Base-by-base conservation (phyloP, 176 grass and related monocot genomes). In the Cymbopogon citratus region DNA sequence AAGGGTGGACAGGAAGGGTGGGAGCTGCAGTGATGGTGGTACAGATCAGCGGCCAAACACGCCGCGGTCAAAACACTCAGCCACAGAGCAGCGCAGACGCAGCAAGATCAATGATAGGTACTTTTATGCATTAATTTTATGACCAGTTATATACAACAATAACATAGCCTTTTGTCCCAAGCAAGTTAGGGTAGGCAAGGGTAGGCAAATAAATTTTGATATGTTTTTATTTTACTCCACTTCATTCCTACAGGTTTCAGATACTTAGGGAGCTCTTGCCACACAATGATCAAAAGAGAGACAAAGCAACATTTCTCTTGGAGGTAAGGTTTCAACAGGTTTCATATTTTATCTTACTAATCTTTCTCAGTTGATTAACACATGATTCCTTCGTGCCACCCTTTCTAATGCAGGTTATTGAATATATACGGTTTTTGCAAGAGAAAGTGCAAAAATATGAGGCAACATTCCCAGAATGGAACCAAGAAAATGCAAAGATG, bases 61-160 rank as follows among this genome's bases (percentile, higher is more conserved):
- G 1, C 97, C 97, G 41, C 89, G 89, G 83, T 99, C 93, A 12
- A 99, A 99, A 85, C 97, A 99, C 78, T 99, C 97, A 0, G 93
- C 97, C 24, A 96, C 93, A 2, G 97, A 99, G 80, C 97, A 99
- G 83, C 93, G 93, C 21, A 83, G 97, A 40, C 94, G 97, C 75
- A 96, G 93, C 83, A 99, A 99, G 80, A 99, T 99, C 76, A 99
- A 99, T 88, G 97, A 96, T 75, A 95, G 97, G 97, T 90, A 60
- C 77, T 51, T 83, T 73, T 48, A 9, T 69, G 21, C 79, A 9
- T 6, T 84, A 79, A 60, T 24, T 69, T 80, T 43, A 10, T 24
- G 29, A n/a, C n/a, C n/a, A n/a, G n/a, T n/a, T n/a, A n/a, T n/a
- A n/a, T n/a, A n/a, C n/a, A n/a, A n/a, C n/a, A n/a, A n/a, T n/a